A percentile compares a stretch with the other conserved stretches of the same genome.
These are phyloP conservation scores for Lachnellula occidentalis DNA, from an alignment of 2,329 filamentous ascomycete species.

Conservation along the genomic window DNA sequence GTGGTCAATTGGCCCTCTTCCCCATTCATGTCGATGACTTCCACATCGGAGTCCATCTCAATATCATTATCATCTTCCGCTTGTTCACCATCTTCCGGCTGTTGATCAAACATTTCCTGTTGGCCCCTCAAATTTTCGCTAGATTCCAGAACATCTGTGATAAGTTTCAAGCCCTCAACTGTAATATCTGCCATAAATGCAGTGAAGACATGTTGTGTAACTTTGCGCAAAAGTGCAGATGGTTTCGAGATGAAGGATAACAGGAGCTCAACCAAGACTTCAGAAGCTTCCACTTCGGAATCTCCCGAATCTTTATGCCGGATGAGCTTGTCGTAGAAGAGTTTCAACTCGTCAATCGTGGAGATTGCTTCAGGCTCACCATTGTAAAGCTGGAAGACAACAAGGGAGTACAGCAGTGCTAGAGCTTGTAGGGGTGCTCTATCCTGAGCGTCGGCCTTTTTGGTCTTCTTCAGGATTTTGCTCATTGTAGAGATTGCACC, in stretches of 20 bases:
- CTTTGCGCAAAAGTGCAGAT: constrained; percentile 77
- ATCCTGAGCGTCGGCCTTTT: constrained; percentile 29
- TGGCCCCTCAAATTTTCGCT: constrained; percentile 81
- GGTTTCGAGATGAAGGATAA: constrained; percentile 85
- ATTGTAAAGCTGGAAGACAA: constrained; percentile 84
- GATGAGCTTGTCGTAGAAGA: constrained; percentile 63
- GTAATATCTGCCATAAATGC: constrained; percentile 74
- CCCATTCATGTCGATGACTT: constrained; percentile 43
- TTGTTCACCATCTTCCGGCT: constrained; percentile 51
- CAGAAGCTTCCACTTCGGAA: constrained; percentile 52
- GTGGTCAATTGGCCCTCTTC: constrained; percentile 36
- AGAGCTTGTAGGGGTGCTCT: constrained; percentile 51
- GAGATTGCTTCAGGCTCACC: constrained; percentile 81
- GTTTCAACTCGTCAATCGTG: constrained; percentile 74
- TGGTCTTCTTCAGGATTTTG: constrained; percentile 43
- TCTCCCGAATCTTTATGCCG: constrained; percentile 46
- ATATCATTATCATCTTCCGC: constrained; percentile 38
- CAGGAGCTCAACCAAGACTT: constrained; percentile 78
- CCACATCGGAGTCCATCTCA: constrained; percentile 42
- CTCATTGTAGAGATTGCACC: constrained; percentile 48
- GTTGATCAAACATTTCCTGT: constrained; percentile 75
- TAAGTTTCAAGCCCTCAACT: constrained; percentile 60
- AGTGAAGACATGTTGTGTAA: constrained; percentile 82
- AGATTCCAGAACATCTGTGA: constrained; percentile 64
- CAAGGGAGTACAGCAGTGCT: constrained; percentile 75